Percentiles rank a stretch among this genome's conserved stretches.
These are phyloP conservation scores for Alternaria alternata DNA, from an alignment of 2,329 filamentous ascomycete species.

Conservation along the genomic window DNA sequence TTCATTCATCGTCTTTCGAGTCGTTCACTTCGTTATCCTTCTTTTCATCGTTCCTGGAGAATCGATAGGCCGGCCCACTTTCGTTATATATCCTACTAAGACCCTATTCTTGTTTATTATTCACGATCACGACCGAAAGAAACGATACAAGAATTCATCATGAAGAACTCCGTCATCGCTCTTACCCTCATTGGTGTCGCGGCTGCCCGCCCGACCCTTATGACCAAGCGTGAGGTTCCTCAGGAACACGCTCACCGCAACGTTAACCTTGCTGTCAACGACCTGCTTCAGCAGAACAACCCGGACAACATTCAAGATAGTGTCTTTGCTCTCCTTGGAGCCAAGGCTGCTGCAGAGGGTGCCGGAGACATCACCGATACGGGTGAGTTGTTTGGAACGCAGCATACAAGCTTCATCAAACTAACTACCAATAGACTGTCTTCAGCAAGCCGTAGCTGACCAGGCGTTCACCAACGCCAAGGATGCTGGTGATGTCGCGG, in stretches of 20 bases:
- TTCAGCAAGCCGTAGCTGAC: constrained; percentile 66
- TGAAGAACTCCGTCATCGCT: constrained; percentile 47
- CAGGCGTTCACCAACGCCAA: constrained; percentile 69
- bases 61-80: constrained; percentile 48
- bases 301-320: constrained; percentile 59
- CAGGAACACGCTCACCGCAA: constrained; percentile 65
- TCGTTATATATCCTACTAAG: constrained; percentile 21
- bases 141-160: constrained; percentile 25
- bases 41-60: constrained; percentile 51
- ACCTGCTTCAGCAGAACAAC: constrained; percentile 57
- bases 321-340: constrained; percentile 63
- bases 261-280: constrained; percentile 57
- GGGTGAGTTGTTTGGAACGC: constrained; percentile 25
- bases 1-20: constrained; percentile 34
- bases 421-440: constrained; percentile 56
- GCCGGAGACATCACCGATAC: constrained; percentile 59
- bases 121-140: constrained; percentile 10
- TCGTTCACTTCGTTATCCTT: constrained; percentile 35
- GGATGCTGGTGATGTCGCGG: constrained; percentile 59
- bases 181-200: constrained; percentile 43
- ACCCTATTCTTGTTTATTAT: constrained; percentile 5
- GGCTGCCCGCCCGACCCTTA: constrained; percentile 35
- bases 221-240: constrained; percentile 60
- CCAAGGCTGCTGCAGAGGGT: constrained; percentile 59
- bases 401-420: background rate